Evolutionary conservation across 192 early-diverging fungal genomes (phyloP).

Genomic region (Gamsiella multidivaricata): DNA sequence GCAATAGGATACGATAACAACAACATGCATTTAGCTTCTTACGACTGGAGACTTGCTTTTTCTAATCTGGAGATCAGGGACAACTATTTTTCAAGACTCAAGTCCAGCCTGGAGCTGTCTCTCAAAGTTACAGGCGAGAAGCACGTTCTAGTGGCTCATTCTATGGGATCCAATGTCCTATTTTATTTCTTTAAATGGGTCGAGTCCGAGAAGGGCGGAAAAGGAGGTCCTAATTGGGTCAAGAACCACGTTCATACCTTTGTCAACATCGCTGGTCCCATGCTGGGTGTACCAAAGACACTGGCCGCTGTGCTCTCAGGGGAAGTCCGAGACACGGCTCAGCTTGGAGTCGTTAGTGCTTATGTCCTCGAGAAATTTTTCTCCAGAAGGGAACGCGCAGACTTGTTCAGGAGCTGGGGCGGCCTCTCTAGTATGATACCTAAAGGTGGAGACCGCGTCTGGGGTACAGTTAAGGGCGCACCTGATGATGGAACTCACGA

Average conservation of each 20-base stretch:
- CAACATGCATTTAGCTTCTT: slow-evolving; percentile 87
- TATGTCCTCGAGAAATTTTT: slow-evolving; percentile 90
- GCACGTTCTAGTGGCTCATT: slow-evolving; percentile 68
- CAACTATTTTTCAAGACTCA: slow-evolving; percentile 83
- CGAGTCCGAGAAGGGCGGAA: slow-evolving; percentile 70
- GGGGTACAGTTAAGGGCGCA: slow-evolving; percentile 74
- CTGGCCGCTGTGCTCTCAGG: slow-evolving; percentile 77
- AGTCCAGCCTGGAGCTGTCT: slow-evolving; percentile 73
- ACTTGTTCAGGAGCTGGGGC: slow-evolving; percentile 85
- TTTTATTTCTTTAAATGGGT: slow-evolving; percentile 93
- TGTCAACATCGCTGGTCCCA: slow-evolving; percentile 87
- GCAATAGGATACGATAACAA: slow-evolving; percentile 88
- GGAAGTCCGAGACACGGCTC: slow-evolving; percentile 89
- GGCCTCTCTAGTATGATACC: slow-evolving; percentile 82
- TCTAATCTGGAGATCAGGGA: slow-evolving; percentile 84
- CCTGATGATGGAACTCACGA: slow-evolving; percentile 76
- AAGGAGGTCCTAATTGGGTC: slow-evolving; percentile 79
- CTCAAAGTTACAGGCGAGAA: slow-evolving; percentile 62
- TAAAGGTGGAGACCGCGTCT: slow-evolving; percentile 84
- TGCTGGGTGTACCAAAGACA: slow-evolving; percentile 89
- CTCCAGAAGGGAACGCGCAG: slow-evolving; percentile 75
- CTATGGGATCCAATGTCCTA: slow-evolving; percentile 77
- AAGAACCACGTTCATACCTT: slow-evolving; percentile 81
- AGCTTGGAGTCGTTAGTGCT: slow-evolving; percentile 77
- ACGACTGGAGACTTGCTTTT: slow-evolving; percentile 91